A percentile compares a stretch with the other conserved stretches of the same genome.
Evolutionary conservation across 305 asterid genomes (phyloP).

Genomic region (Fraxinus albicans): DNA sequence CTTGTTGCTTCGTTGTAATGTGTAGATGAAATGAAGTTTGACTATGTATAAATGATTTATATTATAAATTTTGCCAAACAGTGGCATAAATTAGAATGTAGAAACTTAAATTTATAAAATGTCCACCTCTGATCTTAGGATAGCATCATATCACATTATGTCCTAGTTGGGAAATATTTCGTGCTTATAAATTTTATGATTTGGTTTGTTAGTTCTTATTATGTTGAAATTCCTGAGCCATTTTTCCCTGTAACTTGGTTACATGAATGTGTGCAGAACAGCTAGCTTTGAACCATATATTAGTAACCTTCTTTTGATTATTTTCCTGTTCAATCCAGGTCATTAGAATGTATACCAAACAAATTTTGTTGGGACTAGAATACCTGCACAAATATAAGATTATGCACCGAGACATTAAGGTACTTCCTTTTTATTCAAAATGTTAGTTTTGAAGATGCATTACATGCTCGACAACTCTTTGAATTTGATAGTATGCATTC

Average conservation of each 20-base stretch:
- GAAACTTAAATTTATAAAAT: not conserved
- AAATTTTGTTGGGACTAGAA: conserved; percentile 74
- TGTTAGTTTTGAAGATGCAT: conserved; percentile 11
- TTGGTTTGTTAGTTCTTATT: not conserved
- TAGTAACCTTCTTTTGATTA: conserved; percentile 3
- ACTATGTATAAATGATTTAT: not conserved
- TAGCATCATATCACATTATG: not conserved
- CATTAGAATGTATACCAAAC: conserved; percentile 86
- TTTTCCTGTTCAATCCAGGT: conserved; percentile 49
- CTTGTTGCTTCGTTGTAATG: not conserved
- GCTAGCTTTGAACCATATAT: conserved; percentile 1
- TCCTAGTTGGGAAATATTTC: not conserved
- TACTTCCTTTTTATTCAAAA: conserved; percentile 24
- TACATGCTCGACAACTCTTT: not conserved
- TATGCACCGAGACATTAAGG: conserved; percentile 97
- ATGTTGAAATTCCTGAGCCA: not conserved
- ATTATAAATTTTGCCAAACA: not conserved
- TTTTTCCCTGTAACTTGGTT: not conserved
- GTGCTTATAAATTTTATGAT: not conserved
- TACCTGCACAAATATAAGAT: conserved; percentile 85
- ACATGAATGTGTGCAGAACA: not conserved
- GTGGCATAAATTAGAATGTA: not conserved
- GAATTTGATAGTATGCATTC: conserved; percentile 16
- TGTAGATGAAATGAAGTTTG: not conserved
- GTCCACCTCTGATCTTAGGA: not conserved